Evolutionary conservation across 352 stramenopile species (phyloP), one percentile per base, ranked within the genome.

Genomic region (Globisporangium spiculum): DNA sequence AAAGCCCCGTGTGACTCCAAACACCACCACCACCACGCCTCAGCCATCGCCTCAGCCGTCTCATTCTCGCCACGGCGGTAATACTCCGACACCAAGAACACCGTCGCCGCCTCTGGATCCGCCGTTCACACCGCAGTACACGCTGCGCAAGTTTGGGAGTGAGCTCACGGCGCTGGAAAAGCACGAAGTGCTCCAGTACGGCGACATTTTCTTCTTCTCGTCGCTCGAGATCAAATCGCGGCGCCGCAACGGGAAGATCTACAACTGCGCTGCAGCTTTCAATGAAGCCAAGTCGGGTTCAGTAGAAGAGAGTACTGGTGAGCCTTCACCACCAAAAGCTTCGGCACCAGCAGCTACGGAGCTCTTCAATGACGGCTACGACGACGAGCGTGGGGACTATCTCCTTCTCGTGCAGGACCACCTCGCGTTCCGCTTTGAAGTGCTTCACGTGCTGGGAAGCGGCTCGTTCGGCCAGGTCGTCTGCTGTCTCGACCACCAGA

Each of bases 391-490:
- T 52, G 98, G 97, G 66, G 97, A 99, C 75, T 99, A 99, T 76
- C 94, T 99, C 64, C 79, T 99, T 34, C 81, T 96, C 18, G 66
- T 91, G 27, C 89, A 96, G n/a, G 97, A 99, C 75, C 76, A 98
- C 32, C 90, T 99, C 66, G 83, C 83, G 20, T 96, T 94, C 56
- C 90, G 96, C 2, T 99, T 99, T 76, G 84, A 96, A 67, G 88
- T 99, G 38, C 88, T 98, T 53, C 91, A 96, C 61, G 75, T 88
- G 44, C 97, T 99, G 56, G 98, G 98, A 2, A 97, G 97, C 67
- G 98, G 98, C 3, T 99, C 97, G 1, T 99, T 99, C 77, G 98
- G 97, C 1, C 98, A 99, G 84, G 97, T 99, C 24, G 97, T 99
- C 32, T 85, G 90, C 65, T 99, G 97, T 71, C 68, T 96, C 12